Conservation (phyloP, 108 stramenopile species). For the Cyclostephanos invisitatus region DNA sequence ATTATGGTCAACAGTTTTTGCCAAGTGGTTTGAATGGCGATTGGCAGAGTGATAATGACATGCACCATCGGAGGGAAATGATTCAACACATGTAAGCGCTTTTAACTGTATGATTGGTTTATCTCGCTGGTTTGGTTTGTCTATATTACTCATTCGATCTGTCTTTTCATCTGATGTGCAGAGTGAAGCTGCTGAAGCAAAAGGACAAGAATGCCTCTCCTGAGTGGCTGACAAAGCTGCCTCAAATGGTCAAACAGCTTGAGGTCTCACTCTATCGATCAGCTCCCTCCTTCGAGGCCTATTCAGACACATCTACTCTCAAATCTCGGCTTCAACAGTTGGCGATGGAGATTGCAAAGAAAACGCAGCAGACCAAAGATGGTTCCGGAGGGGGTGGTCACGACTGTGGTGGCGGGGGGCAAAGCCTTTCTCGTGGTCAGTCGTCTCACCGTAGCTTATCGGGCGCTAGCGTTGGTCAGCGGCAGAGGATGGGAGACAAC, state of each 20-base stretch:
- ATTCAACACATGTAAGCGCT: constrained; percentile 90
- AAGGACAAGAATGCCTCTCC: constrained; percentile 89
- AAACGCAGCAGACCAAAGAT: constrained; percentile 58
- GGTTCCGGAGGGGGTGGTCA: constrained; percentile 10
- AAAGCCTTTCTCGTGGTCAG: constrained; percentile 16
- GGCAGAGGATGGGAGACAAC: constrained; percentile 4
- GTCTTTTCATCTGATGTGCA: constrained; percentile 19
- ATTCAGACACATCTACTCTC: constrained; percentile 83
- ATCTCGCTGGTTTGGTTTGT: background rate
- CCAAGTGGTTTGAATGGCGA: constrained; percentile 66
- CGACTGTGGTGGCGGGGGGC: constrained; percentile 1
- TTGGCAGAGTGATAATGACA: constrained; percentile 91
- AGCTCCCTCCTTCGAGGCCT: constrained; percentile 87
- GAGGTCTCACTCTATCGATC: constrained; percentile 94
- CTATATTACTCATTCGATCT: background rate
- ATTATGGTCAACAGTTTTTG: constrained; percentile 45
- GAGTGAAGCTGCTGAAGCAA: constrained; percentile 87
- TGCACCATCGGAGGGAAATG: constrained; percentile 85
- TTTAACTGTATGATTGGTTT: background rate
- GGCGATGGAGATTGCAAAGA: constrained; percentile 85
- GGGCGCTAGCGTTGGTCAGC: background rate
- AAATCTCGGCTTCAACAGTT: constrained; percentile 89
- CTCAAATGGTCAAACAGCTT: constrained; percentile 95
- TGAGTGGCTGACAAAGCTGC: constrained; percentile 90
- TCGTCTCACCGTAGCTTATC: constrained; percentile 1